phyloP scores from a whole-genome alignment of 1,284 basidiomycete genomes.

The Coriolopsis trogii region DNA sequence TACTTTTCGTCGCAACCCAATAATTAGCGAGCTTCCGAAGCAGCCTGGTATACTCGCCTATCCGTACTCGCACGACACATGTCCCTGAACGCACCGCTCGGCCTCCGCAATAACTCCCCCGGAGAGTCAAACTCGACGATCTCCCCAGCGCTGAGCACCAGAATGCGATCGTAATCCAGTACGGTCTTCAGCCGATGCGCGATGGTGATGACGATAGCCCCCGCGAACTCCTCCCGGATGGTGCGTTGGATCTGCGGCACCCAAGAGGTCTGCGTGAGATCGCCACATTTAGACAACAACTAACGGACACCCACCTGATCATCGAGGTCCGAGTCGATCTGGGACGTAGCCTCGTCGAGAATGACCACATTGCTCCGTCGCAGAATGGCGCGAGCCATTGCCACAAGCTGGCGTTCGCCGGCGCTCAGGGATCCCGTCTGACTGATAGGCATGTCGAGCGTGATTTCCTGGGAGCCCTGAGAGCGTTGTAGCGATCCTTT shows the following conservation, averaged over 20 bases:
- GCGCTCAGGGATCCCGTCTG: slow-evolving; percentile 73
- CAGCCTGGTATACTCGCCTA: slow-evolving; percentile 39
- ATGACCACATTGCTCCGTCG: slow-evolving; percentile 80
- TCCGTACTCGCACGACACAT: slow-evolving; percentile 73
- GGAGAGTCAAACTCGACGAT: slow-evolving; percentile 78
- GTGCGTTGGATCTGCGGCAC: slow-evolving; percentile 71
- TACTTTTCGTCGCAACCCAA: background rate
- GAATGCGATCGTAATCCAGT: slow-evolving; percentile 80
- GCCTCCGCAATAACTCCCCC: slow-evolving; percentile 54
- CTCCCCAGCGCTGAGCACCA: slow-evolving; percentile 74
- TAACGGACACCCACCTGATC: slow-evolving; percentile 50
- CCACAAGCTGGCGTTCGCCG: slow-evolving; percentile 83
- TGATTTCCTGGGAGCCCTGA: slow-evolving; percentile 19
- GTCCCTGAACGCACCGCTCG: slow-evolving; percentile 64
- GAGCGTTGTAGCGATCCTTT: slow-evolving; percentile 24
- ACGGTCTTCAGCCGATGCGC: slow-evolving; percentile 78
- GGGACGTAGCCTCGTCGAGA: slow-evolving; percentile 84
- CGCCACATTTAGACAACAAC: background rate
- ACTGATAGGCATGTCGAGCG: slow-evolving; percentile 68
- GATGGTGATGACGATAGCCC: slow-evolving; percentile 82
- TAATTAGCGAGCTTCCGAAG: slow-evolving; percentile 5
- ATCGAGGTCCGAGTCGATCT: slow-evolving; percentile 75
- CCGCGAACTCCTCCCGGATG: slow-evolving; percentile 74
- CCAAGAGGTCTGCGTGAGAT: background rate
- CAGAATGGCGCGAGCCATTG: slow-evolving; percentile 74